Base-by-base conservation (phyloP, 1,284 basidiomycete genomes). In the Earliella scabrosa region DNA sequence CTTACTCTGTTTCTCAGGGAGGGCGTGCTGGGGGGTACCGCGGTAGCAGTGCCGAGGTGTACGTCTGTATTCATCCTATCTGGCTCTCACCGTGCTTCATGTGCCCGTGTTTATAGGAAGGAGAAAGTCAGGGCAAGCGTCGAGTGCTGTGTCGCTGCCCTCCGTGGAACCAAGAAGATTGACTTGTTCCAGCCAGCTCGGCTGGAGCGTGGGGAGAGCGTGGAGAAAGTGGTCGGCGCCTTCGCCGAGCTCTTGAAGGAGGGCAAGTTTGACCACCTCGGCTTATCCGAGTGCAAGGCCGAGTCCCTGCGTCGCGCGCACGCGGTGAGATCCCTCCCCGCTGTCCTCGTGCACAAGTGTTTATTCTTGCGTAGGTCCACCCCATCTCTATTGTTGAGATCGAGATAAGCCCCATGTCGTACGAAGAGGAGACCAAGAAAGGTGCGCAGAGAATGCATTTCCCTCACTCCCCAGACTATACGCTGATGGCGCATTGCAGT, bases 381-480 rank as follows among this genome's bases (percentile, higher is more conserved):
- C 79, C 77, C 1, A 74, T 84, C 43, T 69, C 77, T 3, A 70
- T 73, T 4, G 77, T 80, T 32, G 83, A 85, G 67, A 81, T 83
- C 52, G 82, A 85, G 67, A 71, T 83, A 39, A 82, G 80, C 36
- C 73, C 80, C 13, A 82, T 79, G 74, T 69, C 73, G 1, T 78
- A 77, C 53, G 79, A 80, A 49, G 71, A 79, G 29, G 80, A 82
- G 60, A 75, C 73, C 1, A 73, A 71, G 63, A 74, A 75, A 61
- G 75, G 75, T 75, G 16, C 34, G 38, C 7, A 0, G 13, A 14
- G 1, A 16, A 11, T 26, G 16, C 11, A 5, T 23, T 6, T 13
- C 5, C 1, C 32, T 16, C 7, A 18, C 24, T 9, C 20, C 2
- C n/a, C n/a, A n/a, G n/a, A n/a, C n/a, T n/a, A n/a, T 6, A 3